phyloP scores from a whole-genome alignment of 768 basidiomycete genomes.

The Cubamyces lactineus region DNA sequence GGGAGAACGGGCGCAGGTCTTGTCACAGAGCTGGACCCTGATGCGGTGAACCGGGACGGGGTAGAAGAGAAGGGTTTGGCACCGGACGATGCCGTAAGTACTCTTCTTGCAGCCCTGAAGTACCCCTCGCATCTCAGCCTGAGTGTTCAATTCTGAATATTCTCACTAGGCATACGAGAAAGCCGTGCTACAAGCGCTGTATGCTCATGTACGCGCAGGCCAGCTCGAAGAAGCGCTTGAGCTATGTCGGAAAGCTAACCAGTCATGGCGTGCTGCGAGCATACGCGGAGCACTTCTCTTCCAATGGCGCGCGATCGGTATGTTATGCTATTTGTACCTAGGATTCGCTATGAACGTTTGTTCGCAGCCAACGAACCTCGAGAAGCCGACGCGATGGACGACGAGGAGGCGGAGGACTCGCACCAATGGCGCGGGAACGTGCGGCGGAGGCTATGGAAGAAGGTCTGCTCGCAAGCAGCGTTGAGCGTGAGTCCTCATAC shows the following conservation, averaged over 20 bases:
- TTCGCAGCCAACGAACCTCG: constrained; percentile 52
- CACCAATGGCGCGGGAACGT: constrained; percentile 70
- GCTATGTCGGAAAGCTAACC: constrained; percentile 78
- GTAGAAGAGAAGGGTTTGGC: constrained; percentile 63
- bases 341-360: not conserved
- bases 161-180: constrained; percentile 74
- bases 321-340: constrained; percentile 30
- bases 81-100: constrained; percentile 76
- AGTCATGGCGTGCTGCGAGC: constrained; percentile 91
- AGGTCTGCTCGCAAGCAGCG: constrained; percentile 78
- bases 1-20: constrained; percentile 52
- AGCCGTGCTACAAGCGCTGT: constrained; percentile 73
- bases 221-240: constrained; percentile 82
- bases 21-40: constrained; percentile 79
- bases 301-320: constrained; percentile 73
- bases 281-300: constrained; percentile 84
- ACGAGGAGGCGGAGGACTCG: constrained; percentile 37
- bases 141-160: not conserved
- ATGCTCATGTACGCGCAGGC: constrained; percentile 84
- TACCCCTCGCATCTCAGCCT: not conserved
- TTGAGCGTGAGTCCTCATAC: constrained; percentile 60
- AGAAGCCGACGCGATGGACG: constrained; percentile 48
- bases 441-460: constrained; percentile 84
- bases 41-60: constrained; percentile 56
- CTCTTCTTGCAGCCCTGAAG: not conserved